Percentiles rank a stretch among this genome's conserved stretches.
Evolutionary conservation across 345 rosid species (phyloP).

Genomic region (Eutrema yunnanense): DNA sequence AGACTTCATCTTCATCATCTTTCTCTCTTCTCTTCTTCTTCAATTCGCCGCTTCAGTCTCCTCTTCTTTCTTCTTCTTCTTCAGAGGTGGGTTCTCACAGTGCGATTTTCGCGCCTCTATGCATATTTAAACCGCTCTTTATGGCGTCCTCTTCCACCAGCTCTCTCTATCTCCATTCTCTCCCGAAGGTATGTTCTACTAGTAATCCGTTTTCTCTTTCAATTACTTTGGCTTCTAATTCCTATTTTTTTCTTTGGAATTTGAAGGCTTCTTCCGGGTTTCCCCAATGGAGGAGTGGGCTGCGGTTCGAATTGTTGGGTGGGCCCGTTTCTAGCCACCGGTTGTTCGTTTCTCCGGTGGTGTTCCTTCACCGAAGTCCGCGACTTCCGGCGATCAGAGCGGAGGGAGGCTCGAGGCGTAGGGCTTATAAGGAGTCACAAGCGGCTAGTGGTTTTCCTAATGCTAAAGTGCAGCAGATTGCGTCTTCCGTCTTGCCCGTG

Average conservation of each 20-base stretch:
- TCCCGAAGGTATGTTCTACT: slow-evolving; percentile 39
- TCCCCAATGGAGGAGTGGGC: slow-evolving; percentile 21
- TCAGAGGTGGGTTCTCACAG: slow-evolving; percentile 5
- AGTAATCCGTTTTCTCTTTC: neutral
- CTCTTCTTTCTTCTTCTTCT: neutral
- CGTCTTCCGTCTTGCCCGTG: slow-evolving; percentile 51
- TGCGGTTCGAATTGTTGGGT: slow-evolving; percentile 12
- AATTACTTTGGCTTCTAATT: neutral
- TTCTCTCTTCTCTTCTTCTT: slow-evolving; percentile 7
- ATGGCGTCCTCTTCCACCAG: slow-evolving; percentile 56
- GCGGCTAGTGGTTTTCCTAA: slow-evolving; percentile 37
- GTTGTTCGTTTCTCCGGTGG: slow-evolving; percentile 18
- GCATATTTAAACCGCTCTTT: slow-evolving; percentile 25
- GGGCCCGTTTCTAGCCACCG: slow-evolving; percentile 14
- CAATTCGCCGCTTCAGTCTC: slow-evolving; percentile 12
- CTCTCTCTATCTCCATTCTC: slow-evolving; percentile 40
- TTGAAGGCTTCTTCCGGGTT: slow-evolving; percentile 33
- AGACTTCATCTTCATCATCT: slow-evolving; percentile 20
- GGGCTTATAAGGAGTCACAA: slow-evolving; percentile 59
- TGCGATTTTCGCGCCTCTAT: slow-evolving; percentile 17
- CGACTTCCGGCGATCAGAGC: slow-evolving; percentile 47
- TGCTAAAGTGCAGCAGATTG: slow-evolving; percentile 54
- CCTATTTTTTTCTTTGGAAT: neutral
- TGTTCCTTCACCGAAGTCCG: slow-evolving; percentile 29
- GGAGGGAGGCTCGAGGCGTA: slow-evolving; percentile 46